Conservation (phyloP, 495 filamentous ascomycete species). For the Lepidopterella palustris region DNA sequence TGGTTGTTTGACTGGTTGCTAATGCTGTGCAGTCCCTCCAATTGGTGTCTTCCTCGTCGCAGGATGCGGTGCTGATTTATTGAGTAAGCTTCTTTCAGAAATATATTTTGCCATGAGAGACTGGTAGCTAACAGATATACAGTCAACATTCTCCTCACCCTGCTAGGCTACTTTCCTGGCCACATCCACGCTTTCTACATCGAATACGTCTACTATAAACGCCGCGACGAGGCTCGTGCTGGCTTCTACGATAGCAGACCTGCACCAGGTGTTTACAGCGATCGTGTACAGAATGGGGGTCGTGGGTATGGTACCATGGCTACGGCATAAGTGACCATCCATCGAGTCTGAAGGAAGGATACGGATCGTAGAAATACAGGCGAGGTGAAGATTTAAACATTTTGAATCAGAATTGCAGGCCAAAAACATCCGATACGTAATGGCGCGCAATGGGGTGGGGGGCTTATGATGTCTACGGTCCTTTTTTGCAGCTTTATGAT, state of each 20-base stretch:
- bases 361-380: neutral
- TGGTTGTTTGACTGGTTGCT: conserved; percentile 4
- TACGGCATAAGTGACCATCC: neutral
- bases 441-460: neutral
- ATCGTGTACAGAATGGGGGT: conserved; percentile 69
- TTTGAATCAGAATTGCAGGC: neutral
- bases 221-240: conserved; percentile 49
- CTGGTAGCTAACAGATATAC: no score
- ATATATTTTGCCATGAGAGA: no score
- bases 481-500: no score
- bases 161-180: conserved; percentile 70
- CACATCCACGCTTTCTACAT: conserved; percentile 90
- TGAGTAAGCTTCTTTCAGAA: no score
- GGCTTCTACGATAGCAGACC: conserved; percentile 44
- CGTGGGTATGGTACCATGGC: conserved; percentile 16
- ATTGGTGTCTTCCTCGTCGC: conserved; percentile 57
- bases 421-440: neutral
- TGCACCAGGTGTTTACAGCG: conserved; percentile 73
- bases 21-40: conserved; percentile 49
- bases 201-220: conserved; percentile 79
- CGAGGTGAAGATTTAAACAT: neutral
- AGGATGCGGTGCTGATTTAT: conserved; percentile 57
- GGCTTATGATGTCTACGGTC: no score
- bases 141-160: conserved; percentile 61
- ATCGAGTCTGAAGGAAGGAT: neutral